phyloP scores from a whole-genome alignment of 208 protist species.

The Phytomonas francai region DNA sequence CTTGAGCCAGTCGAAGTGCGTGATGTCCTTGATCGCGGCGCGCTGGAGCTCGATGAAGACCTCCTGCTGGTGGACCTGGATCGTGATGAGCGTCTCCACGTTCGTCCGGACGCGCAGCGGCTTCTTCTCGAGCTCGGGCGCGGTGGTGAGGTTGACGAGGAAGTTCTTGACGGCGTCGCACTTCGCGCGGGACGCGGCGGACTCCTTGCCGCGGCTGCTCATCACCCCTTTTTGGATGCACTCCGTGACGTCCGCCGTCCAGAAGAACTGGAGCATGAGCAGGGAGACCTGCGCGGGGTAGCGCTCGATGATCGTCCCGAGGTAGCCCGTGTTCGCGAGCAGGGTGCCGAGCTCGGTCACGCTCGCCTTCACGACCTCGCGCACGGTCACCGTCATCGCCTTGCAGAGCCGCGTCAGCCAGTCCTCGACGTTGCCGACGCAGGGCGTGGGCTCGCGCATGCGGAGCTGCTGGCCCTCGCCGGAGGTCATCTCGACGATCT shows the following conservation, averaged over 20 bases:
- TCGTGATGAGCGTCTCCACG: slow-evolving; percentile 93
- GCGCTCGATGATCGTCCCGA: slow-evolving; percentile 89
- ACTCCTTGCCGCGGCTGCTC: slow-evolving; percentile 68
- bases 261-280: slow-evolving; percentile 95
- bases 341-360: slow-evolving; percentile 85
- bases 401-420: slow-evolving; percentile 90
- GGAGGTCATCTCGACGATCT: slow-evolving; percentile 89
- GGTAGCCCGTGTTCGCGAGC: slow-evolving; percentile 75
- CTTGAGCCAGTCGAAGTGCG: slow-evolving; percentile 92
- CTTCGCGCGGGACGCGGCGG: slow-evolving; percentile 63
- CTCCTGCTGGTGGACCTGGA: slow-evolving; percentile 94
- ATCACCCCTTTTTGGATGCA: slow-evolving; percentile 86
- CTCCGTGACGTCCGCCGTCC: slow-evolving; percentile 93
- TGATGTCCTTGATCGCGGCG: slow-evolving; percentile 82
- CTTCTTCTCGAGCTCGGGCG: slow-evolving; percentile 79
- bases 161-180: slow-evolving; percentile 88
- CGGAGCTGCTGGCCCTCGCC: slow-evolving; percentile 84
- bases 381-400: slow-evolving; percentile 89
- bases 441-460: slow-evolving; percentile 85
- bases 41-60: slow-evolving; percentile 90
- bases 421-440: slow-evolving; percentile 91
- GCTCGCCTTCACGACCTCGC: slow-evolving; percentile 84
- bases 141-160: slow-evolving; percentile 88
- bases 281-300: slow-evolving; percentile 94
- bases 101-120: slow-evolving; percentile 89